These are phyloP conservation scores for Fallopia convolvulus DNA, from an alignment of 148 eudicot genomes.

Conservation along the genomic window DNA sequence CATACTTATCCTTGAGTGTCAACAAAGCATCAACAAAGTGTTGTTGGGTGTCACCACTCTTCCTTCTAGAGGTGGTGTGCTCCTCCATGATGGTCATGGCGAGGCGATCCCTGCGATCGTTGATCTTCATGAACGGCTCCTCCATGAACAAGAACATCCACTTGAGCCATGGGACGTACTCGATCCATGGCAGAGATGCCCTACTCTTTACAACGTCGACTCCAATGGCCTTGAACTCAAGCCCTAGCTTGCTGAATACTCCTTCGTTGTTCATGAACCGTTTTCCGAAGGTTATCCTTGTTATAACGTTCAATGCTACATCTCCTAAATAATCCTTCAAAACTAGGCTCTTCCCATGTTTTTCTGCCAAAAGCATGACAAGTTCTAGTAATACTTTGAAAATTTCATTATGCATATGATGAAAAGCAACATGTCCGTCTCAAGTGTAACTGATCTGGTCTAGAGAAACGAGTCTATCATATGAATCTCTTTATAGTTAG, in stretches of 20 bases:
- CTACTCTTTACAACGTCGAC: conserved; percentile 37
- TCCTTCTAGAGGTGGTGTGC: conserved; percentile 39
- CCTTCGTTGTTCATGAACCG: conserved; percentile 53
- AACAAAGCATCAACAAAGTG: conserved; percentile 84
- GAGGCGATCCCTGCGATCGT: conserved; percentile 42
- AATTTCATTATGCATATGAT: too few relatives aligned
- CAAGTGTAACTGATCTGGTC: too few relatives aligned
- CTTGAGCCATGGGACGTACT: conserved; percentile 59
- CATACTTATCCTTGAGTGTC: conserved; percentile 55
- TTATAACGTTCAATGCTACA: conserved; percentile 36
- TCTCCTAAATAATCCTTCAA: conserved; percentile 25
- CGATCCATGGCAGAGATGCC: conserved; percentile 39
- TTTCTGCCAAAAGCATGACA: conserved; percentile 16
- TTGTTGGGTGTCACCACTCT: conserved; percentile 43
- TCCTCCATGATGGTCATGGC: conserved; percentile 69
- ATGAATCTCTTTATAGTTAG: too few relatives aligned
- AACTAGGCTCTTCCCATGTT: conserved; percentile 21
- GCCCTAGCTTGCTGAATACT: conserved; percentile 54
- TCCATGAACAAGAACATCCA: conserved; percentile 59
- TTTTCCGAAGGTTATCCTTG: conserved; percentile 36
- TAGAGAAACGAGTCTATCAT: too few relatives aligned
- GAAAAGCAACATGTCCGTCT: too few relatives aligned
- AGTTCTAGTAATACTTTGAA: too few relatives aligned
- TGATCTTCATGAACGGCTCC: conserved; percentile 40
- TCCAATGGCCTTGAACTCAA: conserved; percentile 61